Base-by-base conservation (phyloP, 2,329 filamentous ascomycete species). In the Cercospora sp. region DNA sequence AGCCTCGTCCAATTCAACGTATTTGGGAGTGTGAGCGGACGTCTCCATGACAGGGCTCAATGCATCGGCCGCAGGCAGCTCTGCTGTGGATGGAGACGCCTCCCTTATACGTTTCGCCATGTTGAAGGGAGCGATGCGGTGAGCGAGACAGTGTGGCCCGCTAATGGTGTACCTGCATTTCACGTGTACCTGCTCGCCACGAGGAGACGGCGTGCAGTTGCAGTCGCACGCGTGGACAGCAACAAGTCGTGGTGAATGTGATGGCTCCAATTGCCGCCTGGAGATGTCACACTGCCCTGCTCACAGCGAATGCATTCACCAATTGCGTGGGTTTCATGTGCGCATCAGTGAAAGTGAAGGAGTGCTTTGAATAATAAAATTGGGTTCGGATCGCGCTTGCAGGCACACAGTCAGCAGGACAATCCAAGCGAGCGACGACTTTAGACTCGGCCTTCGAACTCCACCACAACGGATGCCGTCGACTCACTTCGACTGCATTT, bases 1-100 rank as follows among this genome's bases (percentile, higher is more conserved):
- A 6, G 58, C 9, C 8, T 76, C 73, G 63, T 91, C 89, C 69
- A 92, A 81, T 72, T 89, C 87, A 69, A 81, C 77, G 68, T 83
- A 81, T 71, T 85, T 85, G 69, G 78, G 72, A 7, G 76, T 74
- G 26, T 74, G 74, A n/a, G 49, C 67, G 40, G 61, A 30, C 9
- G 37, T 51, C 16, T 66, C 67, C 51, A 40, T 37, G 21, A 53
- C 37, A 26, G 37, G 53, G n/a, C 65, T 49, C 9, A 68, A 80
- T 79, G 53, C 57, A 6, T 60, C 51, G 45, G 28, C 26, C 68
- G 81, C 80, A 71, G 80, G 74, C 67, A 84, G 85, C 71, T 82
- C 82, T 79, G 82, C 81, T 78, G 49, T 30, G n/a, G 66, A 61
- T 26, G 63, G 43, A 18, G 66, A 67, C 16, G 53, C 21, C n/a